Evolutionary conservation across 2,329 filamentous ascomycete genomes (phyloP), one percentile per base, ranked within the genome.

Genomic region (Pezicula radicicola): DNA sequence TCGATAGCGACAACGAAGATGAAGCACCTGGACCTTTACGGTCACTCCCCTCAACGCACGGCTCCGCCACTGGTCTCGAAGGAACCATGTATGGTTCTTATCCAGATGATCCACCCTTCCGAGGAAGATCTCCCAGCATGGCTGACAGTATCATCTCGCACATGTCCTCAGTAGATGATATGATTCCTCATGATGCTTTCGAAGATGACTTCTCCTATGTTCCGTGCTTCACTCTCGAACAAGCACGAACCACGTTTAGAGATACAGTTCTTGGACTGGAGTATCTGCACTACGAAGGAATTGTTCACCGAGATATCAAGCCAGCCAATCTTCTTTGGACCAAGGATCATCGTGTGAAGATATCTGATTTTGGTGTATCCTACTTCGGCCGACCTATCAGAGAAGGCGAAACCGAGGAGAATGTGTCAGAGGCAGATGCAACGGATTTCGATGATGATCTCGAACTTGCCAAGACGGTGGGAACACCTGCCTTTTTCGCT

Each of bases 291-390:
- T 93, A 91, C 62, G 87, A 92, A 66, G 89, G 89, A 15, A 89
- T 93, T 42, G 88, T 92, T 25, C 89, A 93, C 63, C 83, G 89
- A 46, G 89, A 93, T 64, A 92, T 93, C 69, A 93, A 92, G 66
- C 89, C 89, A 1, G 92, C 93, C 36, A 97, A 97, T 67, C 78
- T 99, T 6, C 77, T 99, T 6, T 91, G 93, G 75, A 95, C 91
- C 47, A 85, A 76, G 61, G 87, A 91, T 57, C 85, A 92, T 61
- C 85, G 87, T 13, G 90, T 97, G 65, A 99, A 99, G 76, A 99
- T 99, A 55, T 97, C 94, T 5, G 94, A 99, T 66, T 99, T 99
- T 73, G 94, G 94, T 30, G 94, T 99, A 1, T 99, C 94, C 1
- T 99, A 97, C 69, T 90, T 99, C 56, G 94, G 94, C 27, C 85